Evolutionary conservation across 2,329 filamentous ascomycete species (phyloP).

Genomic region (Claviceps capensis): DNA sequence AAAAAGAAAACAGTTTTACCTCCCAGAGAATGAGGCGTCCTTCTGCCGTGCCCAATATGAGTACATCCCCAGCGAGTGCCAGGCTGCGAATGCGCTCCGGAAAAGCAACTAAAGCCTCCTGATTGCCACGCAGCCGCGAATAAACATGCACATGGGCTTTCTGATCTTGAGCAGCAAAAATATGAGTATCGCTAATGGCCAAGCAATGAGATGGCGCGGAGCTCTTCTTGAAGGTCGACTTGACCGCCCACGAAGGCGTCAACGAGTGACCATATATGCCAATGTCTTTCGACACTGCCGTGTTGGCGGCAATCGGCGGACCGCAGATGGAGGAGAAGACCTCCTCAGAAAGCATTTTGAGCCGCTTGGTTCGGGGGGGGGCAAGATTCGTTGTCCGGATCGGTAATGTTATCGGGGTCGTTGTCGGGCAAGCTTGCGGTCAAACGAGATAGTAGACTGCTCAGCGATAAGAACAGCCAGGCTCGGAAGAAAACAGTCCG

Average conservation of each 20-base stretch:
- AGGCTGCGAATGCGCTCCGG: constrained; percentile 74
- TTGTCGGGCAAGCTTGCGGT: neutral
- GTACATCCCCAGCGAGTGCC: constrained; percentile 55
- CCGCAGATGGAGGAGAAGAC: constrained; percentile 47
- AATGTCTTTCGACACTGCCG: constrained; percentile 59
- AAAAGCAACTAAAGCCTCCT: constrained; percentile 81
- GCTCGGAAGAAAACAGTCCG: neutral
- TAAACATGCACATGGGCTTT: constrained; percentile 94
- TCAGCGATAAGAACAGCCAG: neutral
- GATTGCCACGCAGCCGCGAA: constrained; percentile 65
- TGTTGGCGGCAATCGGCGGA: constrained; percentile 45
- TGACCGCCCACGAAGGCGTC: constrained; percentile 62
- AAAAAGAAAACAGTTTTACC: constrained; percentile 40
- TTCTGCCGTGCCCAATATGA: constrained; percentile 70
- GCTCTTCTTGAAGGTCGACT: constrained; percentile 81
- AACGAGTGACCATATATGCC: constrained; percentile 78
- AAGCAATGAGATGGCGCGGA: constrained; percentile 66
- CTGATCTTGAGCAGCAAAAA: constrained; percentile 83
- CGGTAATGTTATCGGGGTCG: neutral
- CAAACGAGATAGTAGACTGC: neutral
- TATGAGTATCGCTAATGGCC: constrained; percentile 65
- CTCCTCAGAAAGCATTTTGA: constrained; percentile 42
- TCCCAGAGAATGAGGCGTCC: constrained; percentile 89
- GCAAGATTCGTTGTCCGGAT: neutral
- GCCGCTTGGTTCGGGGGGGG: neutral